phyloP scores from a whole-genome alignment of 768 basidiomycete genomes.

The Macrolepiota dolichaula region DNA sequence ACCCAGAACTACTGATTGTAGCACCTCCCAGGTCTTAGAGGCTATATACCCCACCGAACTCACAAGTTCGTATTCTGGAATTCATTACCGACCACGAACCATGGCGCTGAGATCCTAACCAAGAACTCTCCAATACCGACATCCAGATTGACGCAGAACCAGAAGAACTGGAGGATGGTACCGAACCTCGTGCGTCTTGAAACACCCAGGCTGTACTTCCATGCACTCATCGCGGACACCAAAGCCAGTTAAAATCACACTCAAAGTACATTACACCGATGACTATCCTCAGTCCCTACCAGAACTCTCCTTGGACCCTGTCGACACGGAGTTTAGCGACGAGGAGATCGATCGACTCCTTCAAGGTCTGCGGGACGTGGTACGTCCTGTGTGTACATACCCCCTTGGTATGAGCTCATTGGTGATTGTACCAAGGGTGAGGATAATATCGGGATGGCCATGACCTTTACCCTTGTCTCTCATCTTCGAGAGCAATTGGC shows the following conservation, averaged over 20 bases:
- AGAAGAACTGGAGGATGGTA: conserved; percentile 66
- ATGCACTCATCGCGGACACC: conserved; percentile 14
- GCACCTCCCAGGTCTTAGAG: conserved; percentile 70
- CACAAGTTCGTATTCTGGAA: conserved; percentile 65
- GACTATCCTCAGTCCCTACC: conserved; percentile 86
- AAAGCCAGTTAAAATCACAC: conserved; percentile 64
- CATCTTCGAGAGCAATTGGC: conserved; percentile 79
- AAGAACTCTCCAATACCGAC: conserved; percentile 84
- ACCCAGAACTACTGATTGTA: conserved; percentile 13
- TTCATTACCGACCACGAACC: conserved; percentile 22
- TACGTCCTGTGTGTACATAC: conserved; percentile 30
- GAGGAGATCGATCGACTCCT: conserved; percentile 55
- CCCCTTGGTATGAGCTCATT: conserved; percentile 5
- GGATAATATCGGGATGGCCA: conserved; percentile 92
- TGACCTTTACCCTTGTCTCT: conserved; percentile 93
- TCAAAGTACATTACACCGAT: conserved; percentile 75
- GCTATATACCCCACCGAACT: conserved; percentile 95
- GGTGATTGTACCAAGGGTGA: conserved; percentile 50
- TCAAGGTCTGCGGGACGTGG: conserved; percentile 51
- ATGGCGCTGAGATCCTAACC: conserved; percentile 42
- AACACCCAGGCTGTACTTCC: conserved; percentile 7
- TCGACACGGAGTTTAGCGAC: conserved; percentile 60
- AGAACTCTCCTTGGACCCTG: conserved; percentile 57
- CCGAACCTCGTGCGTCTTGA: conserved; percentile 48
- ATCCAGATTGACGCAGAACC: conserved; percentile 87